Evolutionary conservation across 1,284 basidiomycete species (phyloP), one percentile per base, ranked within the genome.

Genomic region (Pascua sp.): DNA sequence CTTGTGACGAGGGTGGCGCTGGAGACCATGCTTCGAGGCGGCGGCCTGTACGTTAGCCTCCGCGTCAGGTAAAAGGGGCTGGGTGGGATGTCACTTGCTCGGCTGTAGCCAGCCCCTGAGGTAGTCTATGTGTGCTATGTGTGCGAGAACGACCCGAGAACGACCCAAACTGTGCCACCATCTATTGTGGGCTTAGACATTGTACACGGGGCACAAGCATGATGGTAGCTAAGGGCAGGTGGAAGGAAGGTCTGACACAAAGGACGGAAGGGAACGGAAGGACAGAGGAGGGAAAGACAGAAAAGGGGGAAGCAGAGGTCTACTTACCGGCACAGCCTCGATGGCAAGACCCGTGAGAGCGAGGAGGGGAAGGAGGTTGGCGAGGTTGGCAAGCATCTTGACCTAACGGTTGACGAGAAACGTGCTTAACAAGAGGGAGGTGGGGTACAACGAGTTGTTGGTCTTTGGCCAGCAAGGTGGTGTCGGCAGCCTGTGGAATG

Each of bases 301-400:
- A 18, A 42, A n/a, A n/a, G n/a, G n/a, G n/a, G 18, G 17, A 18
- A 24, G 40, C 4, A n/a, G 47, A 17, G 17, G 11, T n/a, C 38
- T 44, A 61, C 61, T 62, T 46, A 62, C 61, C 16, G 61, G 61
- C 42, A 42, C 42, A 18, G 54, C 55, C 61, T 62, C 61, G 41
- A 59, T 42, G 49, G 57, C 61, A 11, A 59, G 49, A 9, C 57
- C 57, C 2, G 57, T 53, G 40, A 62, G 42, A 42, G 61, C 61
- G 49, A 62, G 61, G 55, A 54, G 55, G n/a, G 61, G 63, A 18
- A 62, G 61, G 48, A 62, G 16, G 18, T 47, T 41, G 40, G 49
- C 48, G 54, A 62, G 56, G 42, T 56, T 56, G 59, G 36, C 32
- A 16, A 60, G 37, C 57, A 57, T 62, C 8, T 47, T 51, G 44